Base-by-base conservation (phyloP, 345 rosid species). In the Heritiera littoralis region DNA sequence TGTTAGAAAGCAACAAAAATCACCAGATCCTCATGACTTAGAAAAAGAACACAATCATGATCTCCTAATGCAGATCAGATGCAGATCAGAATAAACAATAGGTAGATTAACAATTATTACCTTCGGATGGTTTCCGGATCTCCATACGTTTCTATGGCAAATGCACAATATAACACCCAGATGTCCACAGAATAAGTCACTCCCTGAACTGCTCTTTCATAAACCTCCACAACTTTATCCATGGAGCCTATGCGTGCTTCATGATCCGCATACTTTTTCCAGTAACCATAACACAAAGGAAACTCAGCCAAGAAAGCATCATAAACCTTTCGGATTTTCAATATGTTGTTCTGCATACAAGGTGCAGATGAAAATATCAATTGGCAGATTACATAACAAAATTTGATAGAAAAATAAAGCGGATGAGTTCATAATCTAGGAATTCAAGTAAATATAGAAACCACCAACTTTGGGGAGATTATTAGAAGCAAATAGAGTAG, bases 111-210 rank as follows among this genome's bases (percentile, higher is more conserved):
- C n/a, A 84, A 40, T 55, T 52, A 82, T 81, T 92, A 97, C 99
- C 99, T 94, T 92, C 97, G 83, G 70, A 97, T 90, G 3, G 94
- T 92, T 6, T 96, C 99, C 13, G 97, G 95, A 86, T 96, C 99
- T 81, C 93, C 98, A 80, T 96, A 94, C 15, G 92, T 92, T 85
- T 83, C 89, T 64, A 88, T 90, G 79, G 95, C 87, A 85, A 94
- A 97, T 79, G 85, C 83, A 79, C 99, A 93, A 80, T 94, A 94
- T 79, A 92, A 93, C 86, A 94, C 84, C 98, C 99, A 94, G 58
- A 97, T 94, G 83, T 97, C 99, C 81, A 97, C 99, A 43, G 99
- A 97, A 84, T 93, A 97, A 9, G 99, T 94, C 82, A 97, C 98
- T 70, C 89, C 98, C 66, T 83, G 89, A 80, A 94, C 96, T 61